These are phyloP conservation scores for Leccinum ochraceum DNA, from an alignment of 768 basidiomycete genomes.

Conservation along the genomic window DNA sequence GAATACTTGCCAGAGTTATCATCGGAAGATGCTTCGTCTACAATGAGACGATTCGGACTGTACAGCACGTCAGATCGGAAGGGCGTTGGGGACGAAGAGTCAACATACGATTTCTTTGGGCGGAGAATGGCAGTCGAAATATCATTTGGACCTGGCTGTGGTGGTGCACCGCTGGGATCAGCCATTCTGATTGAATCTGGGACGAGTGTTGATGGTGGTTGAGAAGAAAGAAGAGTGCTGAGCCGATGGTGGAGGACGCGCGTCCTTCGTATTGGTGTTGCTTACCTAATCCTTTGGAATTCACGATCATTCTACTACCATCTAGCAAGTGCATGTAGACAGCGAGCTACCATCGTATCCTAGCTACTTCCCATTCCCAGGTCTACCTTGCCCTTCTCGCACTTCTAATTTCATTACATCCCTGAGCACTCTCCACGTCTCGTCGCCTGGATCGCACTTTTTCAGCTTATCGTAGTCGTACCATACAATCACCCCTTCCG, in stretches of 20 bases:
- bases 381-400: slow-evolving; percentile 15
- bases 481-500: slow-evolving; percentile 70
- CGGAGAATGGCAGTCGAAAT: slow-evolving; percentile 93
- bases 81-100: slow-evolving; percentile 9
- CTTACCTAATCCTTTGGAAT: slow-evolving; percentile 21
- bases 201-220: slow-evolving; percentile 13
- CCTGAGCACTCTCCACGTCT: slow-evolving; percentile 38
- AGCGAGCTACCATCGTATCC: neutral
- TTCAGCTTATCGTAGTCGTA: slow-evolving; percentile 70
- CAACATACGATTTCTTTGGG: slow-evolving; percentile 93
- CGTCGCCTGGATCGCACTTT: slow-evolving; percentile 64
- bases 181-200: slow-evolving; percentile 44
- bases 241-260: slow-evolving; percentile 28
- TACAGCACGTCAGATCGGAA: slow-evolving; percentile 19
- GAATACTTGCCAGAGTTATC: slow-evolving; percentile 84
- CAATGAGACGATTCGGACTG: slow-evolving; percentile 96
- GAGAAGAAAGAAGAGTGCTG: slow-evolving; percentile 11
- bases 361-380: neutral
- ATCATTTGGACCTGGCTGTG: slow-evolving; percentile 87
- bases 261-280: slow-evolving; percentile 22
- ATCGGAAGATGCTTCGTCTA: slow-evolving; percentile 91
- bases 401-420: slow-evolving; percentile 22
- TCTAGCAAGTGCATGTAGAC: slow-evolving; percentile 3
- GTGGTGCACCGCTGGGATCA: slow-evolving; percentile 81
- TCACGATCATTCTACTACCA: slow-evolving; percentile 15